Conservation (phyloP, 1,284 basidiomycete genomes). For the Heterobasidion irregulare region DNA sequence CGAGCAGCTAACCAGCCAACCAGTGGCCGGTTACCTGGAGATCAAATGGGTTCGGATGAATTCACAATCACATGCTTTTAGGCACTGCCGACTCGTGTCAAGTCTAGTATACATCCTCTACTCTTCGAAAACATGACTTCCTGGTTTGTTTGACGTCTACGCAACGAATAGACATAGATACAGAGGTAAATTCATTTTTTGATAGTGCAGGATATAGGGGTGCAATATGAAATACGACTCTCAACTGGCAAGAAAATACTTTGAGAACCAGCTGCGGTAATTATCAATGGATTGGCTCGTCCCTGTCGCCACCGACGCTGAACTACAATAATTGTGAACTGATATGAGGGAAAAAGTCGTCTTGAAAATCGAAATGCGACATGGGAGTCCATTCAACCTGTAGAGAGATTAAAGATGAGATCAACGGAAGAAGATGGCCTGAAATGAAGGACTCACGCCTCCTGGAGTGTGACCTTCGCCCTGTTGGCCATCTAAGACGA, state of each 20-base stretch:
- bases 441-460: background rate
- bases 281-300: background rate
- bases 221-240: too few species aligned
- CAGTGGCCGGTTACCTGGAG: too few species aligned
- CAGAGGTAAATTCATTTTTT: too few species aligned
- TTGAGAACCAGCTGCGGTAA: too few species aligned
- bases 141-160: too few species aligned
- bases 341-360: conserved; percentile 24
- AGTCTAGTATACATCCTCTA: too few species aligned
- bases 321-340: background rate
- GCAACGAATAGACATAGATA: too few species aligned
- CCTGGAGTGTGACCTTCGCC: conserved; percentile 9
- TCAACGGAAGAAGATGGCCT: background rate
- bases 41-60: background rate
- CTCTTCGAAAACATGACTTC: too few species aligned
- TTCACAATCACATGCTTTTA: background rate
- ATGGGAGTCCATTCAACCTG: conserved; percentile 31
- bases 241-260: too few species aligned
- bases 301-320: background rate
- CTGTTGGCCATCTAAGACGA: conserved; percentile 36
- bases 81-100: background rate
- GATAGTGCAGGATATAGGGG: too few species aligned
- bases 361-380: conserved; percentile 30
- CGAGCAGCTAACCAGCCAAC: background rate
- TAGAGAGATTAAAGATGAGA: background rate